Base-by-base conservation (phyloP, 305 asterid genomes). In the Withania somnifera region DNA sequence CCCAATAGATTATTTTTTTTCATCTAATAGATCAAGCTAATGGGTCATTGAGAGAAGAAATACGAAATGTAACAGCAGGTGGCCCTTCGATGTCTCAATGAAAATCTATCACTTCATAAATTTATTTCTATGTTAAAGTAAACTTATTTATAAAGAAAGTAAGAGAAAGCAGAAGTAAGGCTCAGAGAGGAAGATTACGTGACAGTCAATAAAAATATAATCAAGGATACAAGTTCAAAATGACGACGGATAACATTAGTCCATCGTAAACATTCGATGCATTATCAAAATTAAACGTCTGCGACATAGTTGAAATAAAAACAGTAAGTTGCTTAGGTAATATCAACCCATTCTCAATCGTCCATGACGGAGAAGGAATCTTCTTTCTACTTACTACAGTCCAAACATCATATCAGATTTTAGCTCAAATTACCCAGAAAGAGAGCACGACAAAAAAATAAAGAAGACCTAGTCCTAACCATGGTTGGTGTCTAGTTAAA, bases 391-490 rank as follows among this genome's bases (percentile, higher is more conserved):
- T 78, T 78, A 86, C 76, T 78, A 86, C 76, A 86, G 47, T 86
- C 64, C 89, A 86, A 82, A 86, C 63, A 40, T 45, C 77, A 40
- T 45, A 26, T 7, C 78, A 50, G 61, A 54, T 52, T 80, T 77
- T 77, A 80, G 52, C 15, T 83, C 68, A 51, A 80, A 77, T 79
- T 63, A 36, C 79, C 28, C 58, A 57, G 42, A 61, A 78, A 1
- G 83, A 56, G 83, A 79, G 54, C 73, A 76, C 28, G 79, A 36
- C 24, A 79, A 2, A 82, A 60, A 82, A 81, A 83, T 60, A 89
- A 88, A 76, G 89, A 87, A 76, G 85, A 86, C 94, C 97, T 69
- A 92, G 94, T 89, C 93, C 96, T 95, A 93, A 93, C 98, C 97
- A 93, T 93, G 97, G 97, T 91, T 88, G 91, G 87, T 88, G 67